These are phyloP conservation scores for Hypoxylon subgilvum DNA, from an alignment of 495 filamentous ascomycete species.

Conservation along the genomic window DNA sequence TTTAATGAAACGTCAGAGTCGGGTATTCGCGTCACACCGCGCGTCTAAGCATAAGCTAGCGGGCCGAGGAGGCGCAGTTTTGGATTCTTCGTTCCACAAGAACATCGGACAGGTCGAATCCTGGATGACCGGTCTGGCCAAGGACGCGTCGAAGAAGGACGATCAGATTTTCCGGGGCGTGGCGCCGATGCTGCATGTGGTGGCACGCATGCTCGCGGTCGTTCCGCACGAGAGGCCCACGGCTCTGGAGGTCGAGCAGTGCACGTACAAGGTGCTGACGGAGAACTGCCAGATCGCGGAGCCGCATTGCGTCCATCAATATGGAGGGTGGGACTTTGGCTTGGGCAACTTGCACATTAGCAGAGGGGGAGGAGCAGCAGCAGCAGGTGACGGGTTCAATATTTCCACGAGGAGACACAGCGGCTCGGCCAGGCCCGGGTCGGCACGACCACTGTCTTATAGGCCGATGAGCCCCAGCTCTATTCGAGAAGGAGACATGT, in stretches of 20 bases:
- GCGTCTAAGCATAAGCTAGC: constrained; percentile 67
- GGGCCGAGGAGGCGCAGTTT: constrained; percentile 69
- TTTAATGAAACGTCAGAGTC: constrained; percentile 72
- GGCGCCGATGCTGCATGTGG: constrained; percentile 52
- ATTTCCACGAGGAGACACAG: constrained; percentile 30
- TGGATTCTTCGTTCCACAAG: constrained; percentile 83
- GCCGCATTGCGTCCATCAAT: constrained; percentile 54
- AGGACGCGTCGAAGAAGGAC: constrained; percentile 70
- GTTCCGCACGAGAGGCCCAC: constrained; percentile 54
- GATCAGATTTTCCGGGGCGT: constrained; percentile 59
- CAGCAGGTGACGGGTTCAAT: constrained; percentile 25
- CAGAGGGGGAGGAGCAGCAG: constrained; percentile 13
- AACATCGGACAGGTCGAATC: constrained; percentile 76
- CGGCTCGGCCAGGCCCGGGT: constrained; percentile 22
- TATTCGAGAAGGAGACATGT: constrained; percentile 24
- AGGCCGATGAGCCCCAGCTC: constrained; percentile 22
- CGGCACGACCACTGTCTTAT: constrained; percentile 11
- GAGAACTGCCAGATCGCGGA: constrained; percentile 50
- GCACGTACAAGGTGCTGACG: constrained; percentile 53
- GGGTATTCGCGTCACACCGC: constrained; percentile 76
- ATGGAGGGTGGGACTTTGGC: constrained; percentile 42
- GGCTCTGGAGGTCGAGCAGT: constrained; percentile 52
- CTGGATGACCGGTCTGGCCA: constrained; percentile 75
- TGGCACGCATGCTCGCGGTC: constrained; percentile 53
- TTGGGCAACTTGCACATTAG: constrained; percentile 38